A percentile compares a stretch with the other conserved stretches of the same genome.
These are phyloP conservation scores for Cynanchum wilfordii DNA, from an alignment of 257 asterid species.

Conservation along the genomic window DNA sequence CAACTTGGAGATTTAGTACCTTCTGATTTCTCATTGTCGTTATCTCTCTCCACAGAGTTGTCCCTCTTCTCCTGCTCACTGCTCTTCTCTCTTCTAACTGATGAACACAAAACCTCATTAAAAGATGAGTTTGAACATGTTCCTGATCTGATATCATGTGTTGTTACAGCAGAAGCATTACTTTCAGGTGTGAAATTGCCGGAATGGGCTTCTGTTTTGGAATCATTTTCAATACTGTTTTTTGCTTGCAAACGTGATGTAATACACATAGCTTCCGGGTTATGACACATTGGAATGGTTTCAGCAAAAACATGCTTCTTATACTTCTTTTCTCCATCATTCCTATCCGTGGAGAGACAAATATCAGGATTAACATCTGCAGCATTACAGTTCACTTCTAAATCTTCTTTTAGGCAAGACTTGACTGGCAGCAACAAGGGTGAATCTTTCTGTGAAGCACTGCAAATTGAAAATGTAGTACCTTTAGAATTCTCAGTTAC, in stretches of 20 bases:
- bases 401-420: not conserved
- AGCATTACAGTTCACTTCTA: conserved; percentile 4
- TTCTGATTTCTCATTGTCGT: not conserved
- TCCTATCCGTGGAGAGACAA: not conserved
- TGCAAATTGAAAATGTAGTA: not conserved
- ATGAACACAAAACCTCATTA: not conserved
- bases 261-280: conserved; percentile 5
- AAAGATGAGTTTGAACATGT: not conserved
- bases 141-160: conserved; percentile 1
- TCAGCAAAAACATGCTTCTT: not conserved
- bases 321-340: not conserved
- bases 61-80: not conserved
- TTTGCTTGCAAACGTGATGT: conserved; percentile 1
- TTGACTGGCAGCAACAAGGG: not conserved
- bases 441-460: not conserved
- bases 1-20: not conserved
- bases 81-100: not conserved
- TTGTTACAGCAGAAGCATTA: not conserved
- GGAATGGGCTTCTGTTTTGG: not conserved
- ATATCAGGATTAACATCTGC: not conserved
- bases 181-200: not conserved
- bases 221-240: not conserved
- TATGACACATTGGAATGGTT: not conserved
- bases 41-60: not conserved
- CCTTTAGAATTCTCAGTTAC: not conserved